Percentiles rank a stretch among this genome's conserved stretches.
These are phyloP conservation scores for Emydomyces testavorans DNA, from an alignment of 2,329 filamentous ascomycete genomes.

Conservation along the genomic window DNA sequence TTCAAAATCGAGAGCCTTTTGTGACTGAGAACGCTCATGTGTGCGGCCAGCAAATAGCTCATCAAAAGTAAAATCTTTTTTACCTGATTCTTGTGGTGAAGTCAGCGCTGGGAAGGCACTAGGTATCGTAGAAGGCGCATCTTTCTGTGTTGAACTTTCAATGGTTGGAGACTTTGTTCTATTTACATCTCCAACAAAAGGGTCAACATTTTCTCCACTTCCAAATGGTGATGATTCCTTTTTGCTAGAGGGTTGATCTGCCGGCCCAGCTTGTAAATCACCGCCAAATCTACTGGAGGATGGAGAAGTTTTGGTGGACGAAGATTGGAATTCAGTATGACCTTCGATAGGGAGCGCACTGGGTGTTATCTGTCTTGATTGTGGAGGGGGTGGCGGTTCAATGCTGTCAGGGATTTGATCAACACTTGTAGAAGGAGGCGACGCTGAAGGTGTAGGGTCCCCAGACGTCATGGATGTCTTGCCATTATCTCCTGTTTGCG, in stretches of 20 bases:
- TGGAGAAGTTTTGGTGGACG: conserved; percentile 66
- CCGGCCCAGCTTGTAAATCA: conserved; percentile 16
- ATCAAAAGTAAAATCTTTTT: conserved; percentile 35
- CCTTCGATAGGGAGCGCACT: conserved; percentile 61
- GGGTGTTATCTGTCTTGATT: conserved; percentile 66
- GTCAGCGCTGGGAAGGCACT: conserved; percentile 37
- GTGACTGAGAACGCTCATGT: conserved; percentile 36
- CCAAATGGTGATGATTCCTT: conserved; percentile 24
- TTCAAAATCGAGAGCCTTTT: conserved; percentile 38
- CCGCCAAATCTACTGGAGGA: conserved; percentile 53
- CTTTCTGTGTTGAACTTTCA: neutral
- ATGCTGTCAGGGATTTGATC: conserved; percentile 16
- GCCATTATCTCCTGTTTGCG: conserved; percentile 30
- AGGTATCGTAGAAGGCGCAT: conserved; percentile 28
- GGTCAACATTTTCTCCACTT: conserved; percentile 2
- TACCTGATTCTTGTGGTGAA: conserved; percentile 17
- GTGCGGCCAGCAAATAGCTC: conserved; percentile 36
- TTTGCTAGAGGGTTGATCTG: neutral
- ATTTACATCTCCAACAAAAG: conserved; percentile 1
- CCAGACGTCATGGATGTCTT: conserved; percentile 32
- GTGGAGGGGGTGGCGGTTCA: conserved; percentile 46
- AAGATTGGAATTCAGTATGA: conserved; percentile 49
- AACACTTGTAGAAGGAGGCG: conserved; percentile 42
- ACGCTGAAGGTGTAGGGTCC: conserved; percentile 51
- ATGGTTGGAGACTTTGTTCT: neutral